Conservation (phyloP, 2,329 filamentous ascomycete genomes). For the Cadophora sp. region DNA sequence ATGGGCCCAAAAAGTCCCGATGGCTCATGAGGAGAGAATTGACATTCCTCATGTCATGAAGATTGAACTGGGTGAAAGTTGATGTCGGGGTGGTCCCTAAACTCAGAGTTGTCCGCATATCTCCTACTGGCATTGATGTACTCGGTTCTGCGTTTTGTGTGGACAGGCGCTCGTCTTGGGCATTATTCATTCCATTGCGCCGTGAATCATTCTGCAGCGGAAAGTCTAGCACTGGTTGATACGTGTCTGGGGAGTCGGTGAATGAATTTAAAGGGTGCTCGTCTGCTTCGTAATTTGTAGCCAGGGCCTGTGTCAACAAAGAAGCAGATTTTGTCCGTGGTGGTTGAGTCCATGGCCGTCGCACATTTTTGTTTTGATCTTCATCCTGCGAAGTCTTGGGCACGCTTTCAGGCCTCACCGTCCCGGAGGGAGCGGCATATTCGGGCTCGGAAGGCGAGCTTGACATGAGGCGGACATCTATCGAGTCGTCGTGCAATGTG, state of each 20-base stretch:
- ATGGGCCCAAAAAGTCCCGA: conserved; percentile 44
- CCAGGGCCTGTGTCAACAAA: conserved; percentile 42
- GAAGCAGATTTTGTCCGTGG: conserved; percentile 36
- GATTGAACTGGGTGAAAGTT: conserved; percentile 24
- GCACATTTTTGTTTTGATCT: conserved; percentile 32
- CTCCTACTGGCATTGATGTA: conserved; percentile 18
- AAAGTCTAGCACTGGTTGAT: not conserved
- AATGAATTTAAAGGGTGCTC: conserved; percentile 19
- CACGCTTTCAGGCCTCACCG: conserved; percentile 40
- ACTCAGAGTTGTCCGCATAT: conserved; percentile 27
- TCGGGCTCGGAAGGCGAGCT: conserved; percentile 42
- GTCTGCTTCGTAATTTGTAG: conserved; percentile 32
- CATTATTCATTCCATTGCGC: conserved; percentile 31
- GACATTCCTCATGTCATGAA: conserved; percentile 45
- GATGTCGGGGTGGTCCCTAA: conserved; percentile 31
- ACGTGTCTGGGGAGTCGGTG: conserved; percentile 7
- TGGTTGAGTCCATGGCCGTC: conserved; percentile 30
- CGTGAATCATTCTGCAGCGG: conserved; percentile 19
- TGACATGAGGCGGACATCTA: conserved; percentile 47
- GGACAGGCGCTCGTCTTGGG: conserved; percentile 14
- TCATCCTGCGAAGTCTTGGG: conserved; percentile 35
- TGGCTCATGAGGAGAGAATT: conserved; percentile 46
- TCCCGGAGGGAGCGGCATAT: conserved; percentile 43
- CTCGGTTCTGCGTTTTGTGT: conserved; percentile 31
- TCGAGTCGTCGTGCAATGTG: conserved; percentile 43